Evolutionary conservation across 768 basidiomycete species (phyloP), one percentile per base, ranked within the genome.

Genomic region (Tubosaeta brunneosetosa): DNA sequence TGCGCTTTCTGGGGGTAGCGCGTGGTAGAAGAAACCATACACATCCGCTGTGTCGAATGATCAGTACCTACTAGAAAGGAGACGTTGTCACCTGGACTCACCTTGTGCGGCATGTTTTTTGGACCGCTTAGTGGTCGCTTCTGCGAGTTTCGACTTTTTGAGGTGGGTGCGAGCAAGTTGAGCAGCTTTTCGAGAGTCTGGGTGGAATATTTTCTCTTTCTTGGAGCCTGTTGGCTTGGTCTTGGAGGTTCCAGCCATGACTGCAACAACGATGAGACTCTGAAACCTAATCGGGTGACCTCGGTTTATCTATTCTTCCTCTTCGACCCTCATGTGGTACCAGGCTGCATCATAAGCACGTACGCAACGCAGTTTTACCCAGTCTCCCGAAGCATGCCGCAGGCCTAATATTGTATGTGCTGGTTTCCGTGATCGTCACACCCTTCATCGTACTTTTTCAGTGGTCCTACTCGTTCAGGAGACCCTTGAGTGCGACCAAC

Each of bases 171-270:
- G 80, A 14, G 79, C 74, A 13, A 91, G 74, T 62, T 91, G 89
- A 12, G 77, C 82, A 3, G 91, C 91, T 71, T 92, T 93, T 55
- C 91, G 78, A 19, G 91, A 93, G 44, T 85, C 76, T 4, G 91
- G 91, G 64, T 93, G 91, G 56, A 85, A 86, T 10, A 91, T 59
- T 61, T 92, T 92, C 63, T 89, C 88, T 70, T 83, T 88, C 67
- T 83, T 88, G 31, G 58, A n/a, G 41, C 34, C 44, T 9, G 4
- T 8, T 29, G 57, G 29, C 44, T 62, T 66, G 4, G 63, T 52
- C 47, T 64, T 65, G 25, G 55, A 38, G 6, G 25, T 38, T 11
- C 40, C 40, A 6, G 49, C 40, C 49, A 49, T 48, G 32, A 19
- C n/a, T n/a, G n/a, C n/a, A n/a, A n/a, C n/a, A n/a, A n/a, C n/a